Percentiles rank a stretch among this genome's conserved stretches.
Evolutionary conservation across 1,139 yeast genomes (phyloP).

Genomic region (Zygoascus meyerae): DNA sequence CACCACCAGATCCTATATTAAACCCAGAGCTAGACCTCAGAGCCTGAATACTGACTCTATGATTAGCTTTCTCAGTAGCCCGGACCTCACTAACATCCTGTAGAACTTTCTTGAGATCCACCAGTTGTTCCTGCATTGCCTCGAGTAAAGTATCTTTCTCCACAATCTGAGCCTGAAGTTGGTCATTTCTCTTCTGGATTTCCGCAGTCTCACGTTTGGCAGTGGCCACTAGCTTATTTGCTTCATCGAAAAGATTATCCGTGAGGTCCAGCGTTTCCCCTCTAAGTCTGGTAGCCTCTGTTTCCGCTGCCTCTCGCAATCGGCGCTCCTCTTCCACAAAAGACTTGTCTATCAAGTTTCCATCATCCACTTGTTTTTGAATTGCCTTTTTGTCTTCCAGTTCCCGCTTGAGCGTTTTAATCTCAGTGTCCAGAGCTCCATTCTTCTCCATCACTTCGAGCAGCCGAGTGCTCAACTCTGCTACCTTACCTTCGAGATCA

Average conservation of each 20-base stretch:
- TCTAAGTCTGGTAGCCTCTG: constrained; percentile 46
- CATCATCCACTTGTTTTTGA: constrained; percentile 24
- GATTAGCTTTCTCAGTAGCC: background rate
- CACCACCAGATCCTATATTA: background rate
- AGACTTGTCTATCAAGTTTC: constrained; percentile 22
- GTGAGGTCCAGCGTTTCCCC: constrained; percentile 69
- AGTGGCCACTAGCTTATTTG: constrained; percentile 64
- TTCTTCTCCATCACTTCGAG: constrained; percentile 34
- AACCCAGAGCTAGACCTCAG: background rate
- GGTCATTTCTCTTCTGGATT: constrained; percentile 40
- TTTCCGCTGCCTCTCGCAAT: constrained; percentile 41
- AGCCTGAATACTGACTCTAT: constrained; percentile 1
- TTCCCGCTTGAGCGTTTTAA: constrained; percentile 25
- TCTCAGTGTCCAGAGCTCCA: constrained; percentile 34
- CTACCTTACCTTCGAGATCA: constrained; percentile 21
- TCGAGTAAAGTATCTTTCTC: constrained; percentile 69
- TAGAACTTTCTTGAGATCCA: constrained; percentile 57
- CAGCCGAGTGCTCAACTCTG: constrained; percentile 32
- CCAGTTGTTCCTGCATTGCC: constrained; percentile 61
- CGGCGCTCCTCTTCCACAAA: constrained; percentile 23
- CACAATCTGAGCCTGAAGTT: constrained; percentile 56
- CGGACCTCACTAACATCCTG: constrained; percentile 32
- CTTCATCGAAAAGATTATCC: constrained; percentile 62
- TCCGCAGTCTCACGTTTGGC: constrained; percentile 45
- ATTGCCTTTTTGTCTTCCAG: constrained; percentile 26